Evolutionary conservation across 306 rosid species (phyloP), one percentile per base, ranked within the genome.

Genomic region (Vicia villosa): DNA sequence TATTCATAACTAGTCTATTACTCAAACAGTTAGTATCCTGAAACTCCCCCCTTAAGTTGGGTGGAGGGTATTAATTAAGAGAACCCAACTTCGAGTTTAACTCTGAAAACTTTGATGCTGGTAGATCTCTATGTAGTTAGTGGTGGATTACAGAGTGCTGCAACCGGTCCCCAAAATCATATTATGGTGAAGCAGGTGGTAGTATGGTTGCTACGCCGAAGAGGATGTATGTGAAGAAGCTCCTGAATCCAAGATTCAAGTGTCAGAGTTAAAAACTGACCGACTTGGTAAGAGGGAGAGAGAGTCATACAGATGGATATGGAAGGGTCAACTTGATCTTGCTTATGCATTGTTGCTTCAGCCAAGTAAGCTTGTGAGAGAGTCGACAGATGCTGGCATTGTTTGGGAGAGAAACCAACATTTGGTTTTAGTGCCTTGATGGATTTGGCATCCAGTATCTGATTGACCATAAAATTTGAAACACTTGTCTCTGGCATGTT

Each of bases 21-120:
- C 62, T 26, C 58, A 51, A 55, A 55, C 62, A 24, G 38, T 55
- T 13, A 55, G 10, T 24, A 32, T 20, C 26, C 38, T 11, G 13
- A 19, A 55, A 55, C 13, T 19, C 22, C 37, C 36, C 38, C 19
- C 61, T 55, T 28, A 55, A 24, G 62, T 24, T 55, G 62, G 62
- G 59, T 52, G 58, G 24, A 20, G 58, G 58, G 62, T 55, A 55
- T 26, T 55, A 7, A n/a, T 52, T 30, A 16, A 26, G 61, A 55
- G 62, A 55, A 55, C 62, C 62, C 37, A 26, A 13, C 38, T 26
- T 55, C 19, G 62, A 55, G 22, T 55, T 55, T 19, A 55, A 55
- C 19, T 55, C 36, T 24, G 37, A 55, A 24, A 55, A 12, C 37
- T 24, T 24, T 55, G 62, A 55, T 24, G 62, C 62, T 55, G 19